Evolutionary conservation across 2,329 filamentous ascomycete genomes (phyloP).

Genomic region (Clonostachys solani): DNA sequence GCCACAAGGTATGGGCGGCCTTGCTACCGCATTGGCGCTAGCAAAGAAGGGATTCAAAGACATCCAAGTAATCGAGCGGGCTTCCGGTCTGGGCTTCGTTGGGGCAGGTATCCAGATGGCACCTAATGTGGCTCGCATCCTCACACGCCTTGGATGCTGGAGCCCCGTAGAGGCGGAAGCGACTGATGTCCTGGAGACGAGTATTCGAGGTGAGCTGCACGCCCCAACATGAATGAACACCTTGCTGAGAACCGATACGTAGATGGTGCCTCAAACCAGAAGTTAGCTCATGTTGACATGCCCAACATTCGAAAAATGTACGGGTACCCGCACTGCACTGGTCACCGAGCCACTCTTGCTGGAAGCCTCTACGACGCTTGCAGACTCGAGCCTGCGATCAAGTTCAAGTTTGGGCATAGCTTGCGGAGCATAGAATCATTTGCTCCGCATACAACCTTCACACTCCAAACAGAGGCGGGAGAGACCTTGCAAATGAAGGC

Average conservation of each 20-base stretch:
- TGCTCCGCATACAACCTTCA: slow-evolving; percentile 55
- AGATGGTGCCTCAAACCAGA: slow-evolving; percentile 64
- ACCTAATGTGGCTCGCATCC: slow-evolving; percentile 76
- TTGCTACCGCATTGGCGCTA: slow-evolving; percentile 67
- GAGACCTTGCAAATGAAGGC: slow-evolving; percentile 48
- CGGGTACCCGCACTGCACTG: slow-evolving; percentile 74
- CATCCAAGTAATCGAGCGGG: slow-evolving; percentile 71
- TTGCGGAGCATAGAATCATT: slow-evolving; percentile 55
- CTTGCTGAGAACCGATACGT: not conserved
- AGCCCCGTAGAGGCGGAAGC: slow-evolving; percentile 65
- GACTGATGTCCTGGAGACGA: slow-evolving; percentile 66
- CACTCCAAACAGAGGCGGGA: slow-evolving; percentile 50
- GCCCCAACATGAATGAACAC: too few relatives aligned
- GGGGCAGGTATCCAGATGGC: slow-evolving; percentile 81
- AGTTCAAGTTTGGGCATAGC: slow-evolving; percentile 61
- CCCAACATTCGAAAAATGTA: slow-evolving; percentile 64
- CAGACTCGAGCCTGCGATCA: slow-evolving; percentile 55
- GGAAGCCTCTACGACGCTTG: slow-evolving; percentile 68
- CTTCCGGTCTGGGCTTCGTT: slow-evolving; percentile 72
- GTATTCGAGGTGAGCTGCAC: slow-evolving; percentile 57
- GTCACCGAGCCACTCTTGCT: slow-evolving; percentile 70
- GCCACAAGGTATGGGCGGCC: slow-evolving; percentile 68
- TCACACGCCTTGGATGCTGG: slow-evolving; percentile 72
- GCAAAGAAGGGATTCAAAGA: slow-evolving; percentile 72
- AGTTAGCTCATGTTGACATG: slow-evolving; percentile 69